Evolutionary conservation across 257 asterid species (phyloP).

Genomic region (Lantana camara): DNA sequence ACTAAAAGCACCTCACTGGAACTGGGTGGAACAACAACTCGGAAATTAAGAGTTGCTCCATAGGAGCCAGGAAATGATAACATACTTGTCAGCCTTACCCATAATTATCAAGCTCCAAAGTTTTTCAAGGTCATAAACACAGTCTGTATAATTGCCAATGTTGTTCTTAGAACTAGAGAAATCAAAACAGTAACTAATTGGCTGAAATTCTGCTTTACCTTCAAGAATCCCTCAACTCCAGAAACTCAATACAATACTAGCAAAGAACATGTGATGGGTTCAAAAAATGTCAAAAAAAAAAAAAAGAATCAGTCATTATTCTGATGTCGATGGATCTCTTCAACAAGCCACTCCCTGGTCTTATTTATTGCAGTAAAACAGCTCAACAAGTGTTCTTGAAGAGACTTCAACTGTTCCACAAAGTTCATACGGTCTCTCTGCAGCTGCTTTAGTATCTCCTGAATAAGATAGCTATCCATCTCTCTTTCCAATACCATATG

Average conservation of each 20-base stretch:
- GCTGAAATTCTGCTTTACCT: no score
- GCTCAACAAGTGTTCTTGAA: slow-evolving; percentile 70
- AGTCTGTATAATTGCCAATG: no score
- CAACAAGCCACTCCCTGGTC: slow-evolving; percentile 59
- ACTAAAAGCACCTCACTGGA: no score
- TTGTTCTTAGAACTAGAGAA: no score
- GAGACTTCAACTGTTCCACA: slow-evolving; percentile 56
- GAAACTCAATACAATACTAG: neutral
- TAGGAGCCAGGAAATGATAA: no score
- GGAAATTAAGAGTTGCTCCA: no score
- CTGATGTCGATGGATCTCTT: slow-evolving; percentile 41
- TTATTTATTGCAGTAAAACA: slow-evolving; percentile 72
- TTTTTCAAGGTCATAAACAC: no score
- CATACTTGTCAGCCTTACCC: no score
- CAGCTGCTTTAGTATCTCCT: slow-evolving; percentile 71
- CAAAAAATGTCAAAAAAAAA: neutral
- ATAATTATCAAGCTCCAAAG: no score
- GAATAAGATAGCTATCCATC: slow-evolving; percentile 61
- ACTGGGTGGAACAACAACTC: no score
- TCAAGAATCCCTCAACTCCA: no score
- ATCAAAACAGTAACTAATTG: no score
- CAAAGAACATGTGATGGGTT: neutral
- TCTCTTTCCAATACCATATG: slow-evolving; percentile 69
- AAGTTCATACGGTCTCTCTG: slow-evolving; percentile 52
- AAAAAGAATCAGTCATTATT: slow-evolving; percentile 21